phyloP scores from a whole-genome alignment of 2,329 filamentous ascomycete species.

The Epicoccum nigrum region DNA sequence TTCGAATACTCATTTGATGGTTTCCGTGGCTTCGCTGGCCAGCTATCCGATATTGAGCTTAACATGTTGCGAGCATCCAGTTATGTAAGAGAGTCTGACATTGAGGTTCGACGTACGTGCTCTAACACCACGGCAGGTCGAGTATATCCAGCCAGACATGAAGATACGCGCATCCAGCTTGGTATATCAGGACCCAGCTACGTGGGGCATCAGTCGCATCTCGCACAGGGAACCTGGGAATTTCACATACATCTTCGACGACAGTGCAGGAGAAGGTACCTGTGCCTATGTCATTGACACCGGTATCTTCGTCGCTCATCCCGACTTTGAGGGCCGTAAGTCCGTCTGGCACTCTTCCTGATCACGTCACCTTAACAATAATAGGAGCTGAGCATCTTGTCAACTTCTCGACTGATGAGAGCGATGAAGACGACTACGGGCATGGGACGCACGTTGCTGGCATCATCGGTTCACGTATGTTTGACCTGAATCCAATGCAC shows the following conservation, averaged over 20 bases:
- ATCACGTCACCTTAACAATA: neutral
- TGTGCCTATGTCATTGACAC: slow-evolving; percentile 70
- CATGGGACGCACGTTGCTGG: slow-evolving; percentile 48
- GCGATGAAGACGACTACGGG: slow-evolving; percentile 34
- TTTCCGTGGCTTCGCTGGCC: slow-evolving; percentile 48
- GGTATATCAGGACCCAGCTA: slow-evolving; percentile 43
- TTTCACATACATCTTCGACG: slow-evolving; percentile 47
- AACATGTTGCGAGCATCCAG: slow-evolving; percentile 34
- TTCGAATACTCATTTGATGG: slow-evolving; percentile 43
- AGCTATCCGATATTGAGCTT: slow-evolving; percentile 35
- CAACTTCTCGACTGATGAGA: slow-evolving; percentile 33
- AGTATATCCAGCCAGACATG: slow-evolving; percentile 46
- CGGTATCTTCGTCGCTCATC: slow-evolving; percentile 63
- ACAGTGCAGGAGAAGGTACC: slow-evolving; percentile 43
- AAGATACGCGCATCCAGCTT: slow-evolving; percentile 36
- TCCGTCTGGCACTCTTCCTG: neutral
- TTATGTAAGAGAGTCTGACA: slow-evolving; percentile 18
- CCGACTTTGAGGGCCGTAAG: slow-evolving; percentile 45
- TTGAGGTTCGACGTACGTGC: neutral
- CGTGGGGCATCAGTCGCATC: slow-evolving; percentile 50
- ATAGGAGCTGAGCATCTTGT: slow-evolving; percentile 35
- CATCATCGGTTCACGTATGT: slow-evolving; percentile 35
- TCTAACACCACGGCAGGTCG: slow-evolving; percentile 27
- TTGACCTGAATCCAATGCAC: too few species aligned
- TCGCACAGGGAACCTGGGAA: slow-evolving; percentile 40